Conservation (phyloP, 2,329 filamentous ascomycete genomes). For the Beauveria medogensis region DNA sequence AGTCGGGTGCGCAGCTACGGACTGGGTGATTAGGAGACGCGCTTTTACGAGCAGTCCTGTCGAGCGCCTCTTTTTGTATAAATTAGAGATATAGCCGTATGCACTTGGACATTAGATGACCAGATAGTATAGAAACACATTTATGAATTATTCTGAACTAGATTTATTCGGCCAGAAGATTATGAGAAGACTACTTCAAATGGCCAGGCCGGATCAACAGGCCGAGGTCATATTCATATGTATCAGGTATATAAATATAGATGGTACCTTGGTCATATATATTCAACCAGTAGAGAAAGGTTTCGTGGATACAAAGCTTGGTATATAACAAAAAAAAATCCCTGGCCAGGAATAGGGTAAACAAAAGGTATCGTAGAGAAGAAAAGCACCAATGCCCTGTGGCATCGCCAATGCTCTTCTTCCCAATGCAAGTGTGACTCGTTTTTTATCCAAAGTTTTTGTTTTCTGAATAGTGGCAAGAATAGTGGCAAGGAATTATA, state of each 20-base stretch:
- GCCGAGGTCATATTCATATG: background rate
- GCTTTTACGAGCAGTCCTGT: no score
- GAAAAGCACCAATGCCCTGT: background rate
- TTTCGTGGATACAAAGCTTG: background rate
- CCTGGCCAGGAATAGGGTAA: background rate
- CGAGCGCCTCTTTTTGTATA: no score
- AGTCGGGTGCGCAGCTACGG: constrained; percentile 57
- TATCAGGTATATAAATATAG: background rate
- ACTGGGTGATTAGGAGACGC: constrained; percentile 26
- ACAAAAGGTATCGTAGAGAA: background rate
- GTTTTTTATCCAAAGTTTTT: background rate
- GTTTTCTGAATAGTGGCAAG: background rate
- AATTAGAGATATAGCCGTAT: no score
- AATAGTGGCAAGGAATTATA: background rate
- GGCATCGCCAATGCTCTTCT: background rate
- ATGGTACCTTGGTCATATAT: background rate
- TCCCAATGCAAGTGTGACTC: background rate
- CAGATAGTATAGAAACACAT: no score
- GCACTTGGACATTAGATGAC: no score
- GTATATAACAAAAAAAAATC: constrained; percentile 3
- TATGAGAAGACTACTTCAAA: background rate
- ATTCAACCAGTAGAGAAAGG: background rate
- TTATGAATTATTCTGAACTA: no score
- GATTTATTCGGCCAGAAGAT: no score
- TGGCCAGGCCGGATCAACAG: background rate